phyloP scores from a whole-genome alignment of 306 rosid species.

The Lathyrus oleraceus region DNA sequence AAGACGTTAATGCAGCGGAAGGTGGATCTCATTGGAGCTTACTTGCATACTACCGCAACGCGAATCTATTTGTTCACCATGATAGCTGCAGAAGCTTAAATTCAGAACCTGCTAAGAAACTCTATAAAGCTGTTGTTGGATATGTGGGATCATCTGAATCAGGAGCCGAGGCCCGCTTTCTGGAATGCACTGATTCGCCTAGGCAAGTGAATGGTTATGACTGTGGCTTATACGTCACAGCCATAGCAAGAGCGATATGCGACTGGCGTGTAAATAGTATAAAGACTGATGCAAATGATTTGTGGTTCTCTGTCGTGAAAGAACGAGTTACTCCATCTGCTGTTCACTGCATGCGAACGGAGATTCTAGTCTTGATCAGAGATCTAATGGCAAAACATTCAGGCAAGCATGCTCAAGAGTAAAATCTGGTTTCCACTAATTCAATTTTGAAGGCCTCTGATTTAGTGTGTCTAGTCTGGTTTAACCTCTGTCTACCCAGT shows the following conservation, averaged over 20 bases:
- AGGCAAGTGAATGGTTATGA: slow-evolving; percentile 74
- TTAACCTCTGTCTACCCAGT: background rate
- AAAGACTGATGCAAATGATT: slow-evolving; percentile 32
- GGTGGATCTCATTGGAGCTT: slow-evolving; percentile 97
- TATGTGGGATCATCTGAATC: slow-evolving; percentile 43
- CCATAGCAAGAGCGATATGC: slow-evolving; percentile 68
- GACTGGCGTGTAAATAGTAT: slow-evolving; percentile 50
- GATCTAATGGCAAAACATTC: slow-evolving; percentile 59
- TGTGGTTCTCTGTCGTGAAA: slow-evolving; percentile 66
- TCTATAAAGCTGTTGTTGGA: slow-evolving; percentile 55
- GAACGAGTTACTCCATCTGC: slow-evolving; percentile 59
- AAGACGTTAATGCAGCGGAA: slow-evolving; percentile 63
- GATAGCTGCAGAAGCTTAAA: slow-evolving; percentile 62
- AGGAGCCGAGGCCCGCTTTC: slow-evolving; percentile 41
- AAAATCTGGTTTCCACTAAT: background rate
- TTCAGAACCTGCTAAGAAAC: slow-evolving; percentile 51
- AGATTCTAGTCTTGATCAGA: slow-evolving; percentile 59
- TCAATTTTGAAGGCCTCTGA: background rate
- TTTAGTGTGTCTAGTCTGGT: background rate
- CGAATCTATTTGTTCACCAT: slow-evolving; percentile 70
- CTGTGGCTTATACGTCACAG: slow-evolving; percentile 81
- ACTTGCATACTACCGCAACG: slow-evolving; percentile 62
- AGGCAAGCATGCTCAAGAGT: background rate
- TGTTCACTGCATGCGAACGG: slow-evolving; percentile 61
- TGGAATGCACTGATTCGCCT: slow-evolving; percentile 63